Evolutionary conservation across 169 alveolate genomes (phyloP).

Genomic region (Cryptosporidium viatorum): DNA sequence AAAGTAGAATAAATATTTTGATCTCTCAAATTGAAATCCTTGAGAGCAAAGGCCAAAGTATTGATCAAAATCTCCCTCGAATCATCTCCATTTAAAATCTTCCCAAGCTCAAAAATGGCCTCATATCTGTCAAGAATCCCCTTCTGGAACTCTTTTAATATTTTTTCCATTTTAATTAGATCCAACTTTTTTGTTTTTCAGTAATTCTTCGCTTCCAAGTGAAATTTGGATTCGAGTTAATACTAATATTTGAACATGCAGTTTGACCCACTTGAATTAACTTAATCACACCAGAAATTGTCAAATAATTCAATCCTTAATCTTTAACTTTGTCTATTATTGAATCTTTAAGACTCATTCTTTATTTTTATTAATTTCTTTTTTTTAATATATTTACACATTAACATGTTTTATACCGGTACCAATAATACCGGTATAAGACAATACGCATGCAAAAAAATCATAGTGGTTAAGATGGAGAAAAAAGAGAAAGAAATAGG

Average conservation of each 20-base stretch:
- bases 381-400: neutral
- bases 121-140: slow-evolving; percentile 35
- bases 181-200: neutral
- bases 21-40: slow-evolving; percentile 27
- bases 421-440: neutral
- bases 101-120: neutral
- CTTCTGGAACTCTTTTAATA: slow-evolving; percentile 14
- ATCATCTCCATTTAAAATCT: neutral
- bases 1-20: neutral
- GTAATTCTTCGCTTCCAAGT: neutral
- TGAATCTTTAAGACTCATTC: neutral
- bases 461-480: neutral
- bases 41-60: slow-evolving; percentile 18
- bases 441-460: slow-evolving; percentile 37
- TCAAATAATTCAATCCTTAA: neutral
- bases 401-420: neutral
- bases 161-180: slow-evolving; percentile 11
- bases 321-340: neutral
- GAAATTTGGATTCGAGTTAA: neutral
- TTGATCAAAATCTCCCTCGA: slow-evolving; percentile 14
- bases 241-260: neutral
- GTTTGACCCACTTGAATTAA: neutral
- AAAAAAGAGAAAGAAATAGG: neutral
- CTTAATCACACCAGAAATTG: neutral
- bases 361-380: neutral